These are phyloP conservation scores for Pseudocercospora vitis DNA, from an alignment of 2,329 filamentous ascomycete genomes.

Conservation along the genomic window DNA sequence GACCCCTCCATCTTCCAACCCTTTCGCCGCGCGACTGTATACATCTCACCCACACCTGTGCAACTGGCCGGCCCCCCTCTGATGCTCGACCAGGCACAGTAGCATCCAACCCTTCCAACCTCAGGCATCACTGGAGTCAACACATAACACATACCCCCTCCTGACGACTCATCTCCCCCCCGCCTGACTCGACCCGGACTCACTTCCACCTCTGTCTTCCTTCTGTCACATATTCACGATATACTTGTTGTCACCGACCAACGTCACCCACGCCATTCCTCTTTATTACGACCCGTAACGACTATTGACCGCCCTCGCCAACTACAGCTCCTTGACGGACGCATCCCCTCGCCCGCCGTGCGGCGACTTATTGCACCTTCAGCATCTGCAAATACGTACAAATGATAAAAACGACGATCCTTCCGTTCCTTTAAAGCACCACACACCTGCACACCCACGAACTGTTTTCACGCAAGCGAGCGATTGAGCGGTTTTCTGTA, in stretches of 20 bases:
- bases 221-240: constrained; percentile 19
- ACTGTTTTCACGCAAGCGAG: constrained; percentile 27
- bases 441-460: constrained; percentile 15
- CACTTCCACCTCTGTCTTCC: constrained; percentile 18
- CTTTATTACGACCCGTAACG: constrained; percentile 20
- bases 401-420: constrained; percentile 33
- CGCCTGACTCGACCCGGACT: constrained; percentile 13
- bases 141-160: constrained; percentile 9
- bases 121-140: constrained; percentile 24
- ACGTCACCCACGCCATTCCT: constrained; percentile 11
- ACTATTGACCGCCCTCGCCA: constrained; percentile 15
- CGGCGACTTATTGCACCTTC: constrained; percentile 16
- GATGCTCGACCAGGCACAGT: constrained; percentile 22
- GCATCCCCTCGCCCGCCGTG: constrained; percentile 21
- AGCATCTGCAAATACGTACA: constrained; percentile 24
- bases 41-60: constrained; percentile 17
- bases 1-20: neutral
- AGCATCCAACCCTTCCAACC: constrained; percentile 12
- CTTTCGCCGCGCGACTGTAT: constrained; percentile 4
- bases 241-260: constrained; percentile 1
- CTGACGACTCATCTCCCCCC: constrained; percentile 6
- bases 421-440: constrained; percentile 36
- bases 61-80: constrained; percentile 13
- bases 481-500: constrained; percentile 27
- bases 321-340: constrained; percentile 30